Evolutionary conservation across 176 grass and related monocot species (phyloP), one percentile per base, ranked within the genome.

Genomic region (Bothriochloa decipiens): DNA sequence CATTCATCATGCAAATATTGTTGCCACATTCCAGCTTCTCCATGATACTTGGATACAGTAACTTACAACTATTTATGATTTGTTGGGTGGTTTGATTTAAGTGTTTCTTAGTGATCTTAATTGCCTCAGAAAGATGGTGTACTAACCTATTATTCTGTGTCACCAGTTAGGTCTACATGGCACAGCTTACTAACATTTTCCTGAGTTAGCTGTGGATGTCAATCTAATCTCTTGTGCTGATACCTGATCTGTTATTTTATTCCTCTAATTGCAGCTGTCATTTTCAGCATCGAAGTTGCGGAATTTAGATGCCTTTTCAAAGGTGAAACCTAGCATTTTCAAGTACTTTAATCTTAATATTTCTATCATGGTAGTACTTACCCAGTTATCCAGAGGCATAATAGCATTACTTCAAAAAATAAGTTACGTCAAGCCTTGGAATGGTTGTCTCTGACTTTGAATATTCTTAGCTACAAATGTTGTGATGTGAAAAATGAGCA

Each of bases 281-380:
- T 84, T 98, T 63, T 94, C 91, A 84, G 96, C 96, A 60, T 89
- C 88, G 0, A 95, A 95, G 67, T 80, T 98, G 64, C 79, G 77
- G 61, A 78, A 96, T 41, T 91, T 83, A 80, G 93, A 98, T 88
- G 81, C 69, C 39, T 75, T 98, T 81, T 98, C 96, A 35, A 98
- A 98, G 96, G 96, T 95, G 68, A 25, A 58, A 75, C 76, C 28
- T 55, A 46, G 18, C 33, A 45, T 74, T 76, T 7, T 76, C 16
- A 68, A 46, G n/a, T 32, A 74, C 17, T 72, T 78, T 18, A 12
- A 67, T 86, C 7, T 82, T 18, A 77, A 70, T 82, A 33, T 79
- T 28, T n/a, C 13, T 22, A 9, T 78, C 12, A 8, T 29, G 26
- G 12, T 39, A 17, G 4, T 73, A 47, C 63, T 63, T 35, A 13